A percentile compares a stretch with the other conserved stretches of the same genome.
phyloP scores from a whole-genome alignment of 306 rosid genomes.

The Rubus parviflorus region DNA sequence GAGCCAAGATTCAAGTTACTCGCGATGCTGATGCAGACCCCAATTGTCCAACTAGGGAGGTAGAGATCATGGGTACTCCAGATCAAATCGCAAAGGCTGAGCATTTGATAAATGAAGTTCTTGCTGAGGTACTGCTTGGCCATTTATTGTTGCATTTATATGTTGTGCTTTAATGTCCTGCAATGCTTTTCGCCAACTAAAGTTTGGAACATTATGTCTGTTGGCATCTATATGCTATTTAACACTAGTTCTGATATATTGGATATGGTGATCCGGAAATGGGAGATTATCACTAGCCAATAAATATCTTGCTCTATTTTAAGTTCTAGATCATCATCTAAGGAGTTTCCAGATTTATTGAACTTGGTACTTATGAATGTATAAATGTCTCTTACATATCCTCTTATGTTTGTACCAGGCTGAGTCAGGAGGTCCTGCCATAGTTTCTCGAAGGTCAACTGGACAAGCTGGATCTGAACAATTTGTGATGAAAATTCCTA shows the following conservation, averaged over 20 bases:
- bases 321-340: background rate
- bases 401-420: constrained; percentile 48
- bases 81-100: constrained; percentile 84
- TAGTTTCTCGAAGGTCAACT: constrained; percentile 56
- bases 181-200: background rate
- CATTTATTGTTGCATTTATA: no score
- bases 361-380: background rate
- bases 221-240: background rate
- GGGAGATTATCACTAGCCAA: background rate
- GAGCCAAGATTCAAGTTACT: constrained; percentile 95
- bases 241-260: background rate
- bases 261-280: background rate
- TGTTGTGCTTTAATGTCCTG: background rate
- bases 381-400: background rate
- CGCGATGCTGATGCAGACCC: constrained; percentile 91
- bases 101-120: constrained; percentile 84
- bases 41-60: constrained; percentile 54
- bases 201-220: background rate
- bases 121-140: constrained; percentile 59
- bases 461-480: constrained; percentile 82
- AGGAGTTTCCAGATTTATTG: background rate
- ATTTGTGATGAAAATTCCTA: constrained; percentile 73
- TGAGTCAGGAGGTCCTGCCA: constrained; percentile 88
- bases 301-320: background rate
- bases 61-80: constrained; percentile 86